A percentile compares a stretch with the other conserved stretches of the same genome.
phyloP scores from a whole-genome alignment of 208 protist species.

The Kentomonas sorsogonicus region DNA sequence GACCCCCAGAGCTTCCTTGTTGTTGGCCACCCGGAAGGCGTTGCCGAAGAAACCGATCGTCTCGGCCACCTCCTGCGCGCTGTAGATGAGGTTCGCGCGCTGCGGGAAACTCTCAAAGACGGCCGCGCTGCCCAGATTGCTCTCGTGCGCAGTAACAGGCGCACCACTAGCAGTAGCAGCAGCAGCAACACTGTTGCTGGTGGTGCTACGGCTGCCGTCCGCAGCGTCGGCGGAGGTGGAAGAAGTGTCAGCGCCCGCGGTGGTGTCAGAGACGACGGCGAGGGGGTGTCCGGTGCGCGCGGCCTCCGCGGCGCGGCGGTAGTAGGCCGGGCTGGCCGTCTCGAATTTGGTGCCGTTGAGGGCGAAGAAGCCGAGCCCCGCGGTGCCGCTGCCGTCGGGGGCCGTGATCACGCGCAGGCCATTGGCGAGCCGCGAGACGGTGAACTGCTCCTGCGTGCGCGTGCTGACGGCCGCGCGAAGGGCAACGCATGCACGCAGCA shows the following conservation, averaged over 20 bases:
- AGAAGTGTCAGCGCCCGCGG: no score
- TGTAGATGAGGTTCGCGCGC: constrained; percentile 48
- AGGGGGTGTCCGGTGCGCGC: no score
- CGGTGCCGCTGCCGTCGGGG: constrained; percentile 78
- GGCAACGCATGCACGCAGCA: constrained; percentile 38
- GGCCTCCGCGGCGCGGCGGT: no score
- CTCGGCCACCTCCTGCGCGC: constrained; percentile 50
- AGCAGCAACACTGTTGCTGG: no score
- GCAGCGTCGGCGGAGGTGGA: no score
- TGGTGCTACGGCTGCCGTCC: no score
- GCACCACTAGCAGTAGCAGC: no score
- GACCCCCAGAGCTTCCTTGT: constrained; percentile 76
- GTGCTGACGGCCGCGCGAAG: constrained; percentile 46
- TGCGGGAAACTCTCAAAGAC: constrained; percentile 80
- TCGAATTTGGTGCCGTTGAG: constrained; percentile 83
- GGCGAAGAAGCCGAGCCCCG: constrained; percentile 82
- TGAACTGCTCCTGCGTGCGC: constrained; percentile 59
- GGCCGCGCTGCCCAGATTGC: constrained; percentile 54
- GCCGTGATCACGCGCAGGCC: constrained; percentile 83
- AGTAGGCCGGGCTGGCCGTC: constrained; percentile 34
- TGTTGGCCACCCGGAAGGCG: constrained; percentile 79
- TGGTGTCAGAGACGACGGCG: no score
- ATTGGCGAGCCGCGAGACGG: constrained; percentile 58
- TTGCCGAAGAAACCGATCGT: constrained; percentile 67
- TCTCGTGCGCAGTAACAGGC: no score